These are phyloP conservation scores for Aspergillus vadensis DNA, from an alignment of 2,329 filamentous ascomycete genomes.

Conservation along the genomic window DNA sequence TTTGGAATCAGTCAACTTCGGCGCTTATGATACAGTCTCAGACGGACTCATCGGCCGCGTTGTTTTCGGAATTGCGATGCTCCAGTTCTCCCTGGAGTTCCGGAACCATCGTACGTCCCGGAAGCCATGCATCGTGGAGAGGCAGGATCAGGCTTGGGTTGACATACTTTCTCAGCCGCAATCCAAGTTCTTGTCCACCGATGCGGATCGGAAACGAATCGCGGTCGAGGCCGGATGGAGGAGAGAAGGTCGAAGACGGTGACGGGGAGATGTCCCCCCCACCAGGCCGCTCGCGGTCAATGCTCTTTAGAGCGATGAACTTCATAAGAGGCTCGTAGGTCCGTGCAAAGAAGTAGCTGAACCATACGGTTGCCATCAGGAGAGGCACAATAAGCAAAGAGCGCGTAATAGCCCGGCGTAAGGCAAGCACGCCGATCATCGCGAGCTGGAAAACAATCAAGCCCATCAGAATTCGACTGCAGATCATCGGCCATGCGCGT, in stretches of 20 bases:
- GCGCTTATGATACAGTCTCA: not conserved
- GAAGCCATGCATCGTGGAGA: constrained; percentile 49
- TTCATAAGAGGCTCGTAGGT: constrained; percentile 87
- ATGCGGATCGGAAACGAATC: constrained; percentile 46
- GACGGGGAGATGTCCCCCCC: constrained; percentile 39
- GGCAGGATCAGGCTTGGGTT: constrained; percentile 50
- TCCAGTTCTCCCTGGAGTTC: constrained; percentile 23
- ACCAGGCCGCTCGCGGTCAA: constrained; percentile 65
- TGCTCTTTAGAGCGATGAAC: constrained; percentile 88
- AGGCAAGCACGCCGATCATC: constrained; percentile 81
- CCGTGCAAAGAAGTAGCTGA: constrained; percentile 75
- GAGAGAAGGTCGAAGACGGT: constrained; percentile 41
- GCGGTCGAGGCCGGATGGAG: constrained; percentile 46
- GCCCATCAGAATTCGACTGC: constrained; percentile 84
- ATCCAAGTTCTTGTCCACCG: constrained; percentile 42
- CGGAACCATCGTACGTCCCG: constrained; percentile 27
- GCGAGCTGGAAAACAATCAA: constrained; percentile 86
- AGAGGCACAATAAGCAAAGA: constrained; percentile 75
- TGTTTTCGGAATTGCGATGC: constrained; percentile 19
- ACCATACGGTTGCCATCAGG: constrained; percentile 81
- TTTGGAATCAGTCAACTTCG: not conserved
- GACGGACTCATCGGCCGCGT: constrained; percentile 12
- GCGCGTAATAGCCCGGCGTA: constrained; percentile 71
- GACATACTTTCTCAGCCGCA: constrained; percentile 48
- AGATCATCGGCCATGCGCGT: constrained; percentile 94